phyloP scores from a whole-genome alignment of 192 early-diverging fungal species.

The Dissophora ornata region DNA sequence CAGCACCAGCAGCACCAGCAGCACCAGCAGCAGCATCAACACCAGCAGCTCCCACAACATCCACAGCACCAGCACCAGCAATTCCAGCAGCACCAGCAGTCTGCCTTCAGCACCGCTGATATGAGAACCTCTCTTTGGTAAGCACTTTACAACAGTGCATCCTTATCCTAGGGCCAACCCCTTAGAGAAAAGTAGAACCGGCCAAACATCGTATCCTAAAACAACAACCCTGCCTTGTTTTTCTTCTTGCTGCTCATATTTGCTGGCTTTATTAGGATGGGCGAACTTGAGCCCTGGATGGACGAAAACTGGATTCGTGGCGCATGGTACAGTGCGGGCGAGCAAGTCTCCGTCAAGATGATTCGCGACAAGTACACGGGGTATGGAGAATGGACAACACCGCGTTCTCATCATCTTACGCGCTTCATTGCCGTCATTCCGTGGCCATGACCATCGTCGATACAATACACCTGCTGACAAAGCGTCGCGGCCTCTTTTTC shows the following conservation, averaged over 20 bases:
- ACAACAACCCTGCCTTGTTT: background rate
- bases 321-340: conserved; percentile 86
- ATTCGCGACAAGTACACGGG: conserved; percentile 93
- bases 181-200: background rate
- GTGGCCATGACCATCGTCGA: too few relatives aligned
- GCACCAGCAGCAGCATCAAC: conserved; percentile 38
- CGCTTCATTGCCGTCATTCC: too few relatives aligned
- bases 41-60: conserved; percentile 22
- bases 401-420: too few relatives aligned
- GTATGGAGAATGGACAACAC: too few relatives aligned
- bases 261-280: conserved; percentile 75
- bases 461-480: too few relatives aligned
- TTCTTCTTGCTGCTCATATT: background rate
- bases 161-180: background rate
- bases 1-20: conserved; percentile 39
- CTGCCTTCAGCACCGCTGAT: background rate
- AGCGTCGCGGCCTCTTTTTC: background rate
- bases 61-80: conserved; percentile 35
- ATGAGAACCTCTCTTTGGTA: background rate
- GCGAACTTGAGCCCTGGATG: conserved; percentile 98
- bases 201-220: too few relatives aligned
- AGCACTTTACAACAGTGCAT: background rate
- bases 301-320: conserved; percentile 91
- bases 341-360: conserved; percentile 91
- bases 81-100: conserved; percentile 14